A percentile compares a stretch with the other conserved stretches of the same genome.
Conservation (phyloP, 768 basidiomycete species). For the Russula compacta region DNA sequence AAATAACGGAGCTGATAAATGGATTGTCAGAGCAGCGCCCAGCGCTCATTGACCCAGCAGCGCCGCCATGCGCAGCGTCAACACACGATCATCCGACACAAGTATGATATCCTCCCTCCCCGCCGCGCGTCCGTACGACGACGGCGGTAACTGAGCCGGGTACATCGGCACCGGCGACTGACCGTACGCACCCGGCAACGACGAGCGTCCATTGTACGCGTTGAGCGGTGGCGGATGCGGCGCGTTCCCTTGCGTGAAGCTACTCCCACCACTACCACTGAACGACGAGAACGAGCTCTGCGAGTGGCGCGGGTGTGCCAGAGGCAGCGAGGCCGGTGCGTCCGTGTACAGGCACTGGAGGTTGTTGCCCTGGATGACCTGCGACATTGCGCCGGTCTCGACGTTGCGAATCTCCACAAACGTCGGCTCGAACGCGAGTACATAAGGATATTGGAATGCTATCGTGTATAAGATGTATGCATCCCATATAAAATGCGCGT, state of each 20-base stretch:
- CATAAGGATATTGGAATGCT: constrained; percentile 96
- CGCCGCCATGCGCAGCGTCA: constrained; percentile 52
- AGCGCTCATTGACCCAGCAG: constrained; percentile 21
- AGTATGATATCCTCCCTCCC: constrained; percentile 81
- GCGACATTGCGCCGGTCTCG: constrained; percentile 82
- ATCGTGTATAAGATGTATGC: background rate
- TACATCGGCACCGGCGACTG: constrained; percentile 32
- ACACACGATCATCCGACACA: constrained; percentile 80
- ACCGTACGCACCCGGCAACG: constrained; percentile 1
- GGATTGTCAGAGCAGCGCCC: background rate
- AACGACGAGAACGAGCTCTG: constrained; percentile 11
- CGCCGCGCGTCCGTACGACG: constrained; percentile 31
- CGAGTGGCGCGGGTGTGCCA: constrained; percentile 35
- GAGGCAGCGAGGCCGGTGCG: constrained; percentile 78
- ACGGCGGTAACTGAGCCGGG: constrained; percentile 34
- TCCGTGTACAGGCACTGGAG: constrained; percentile 89
- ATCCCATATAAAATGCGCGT: background rate
- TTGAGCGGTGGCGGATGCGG: background rate
- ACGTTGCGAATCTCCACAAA: constrained; percentile 97
- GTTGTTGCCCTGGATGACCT: constrained; percentile 92
- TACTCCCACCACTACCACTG: constrained; percentile 8
- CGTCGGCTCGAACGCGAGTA: constrained; percentile 90
- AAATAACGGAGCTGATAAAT: too few relatives aligned
- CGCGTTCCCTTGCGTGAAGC: background rate
- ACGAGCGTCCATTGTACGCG: constrained; percentile 7